A percentile compares a stretch with the other conserved stretches of the same genome.
Evolutionary conservation across 495 filamentous ascomycete genomes (phyloP).

Genomic region (Daldinia caldariorum): DNA sequence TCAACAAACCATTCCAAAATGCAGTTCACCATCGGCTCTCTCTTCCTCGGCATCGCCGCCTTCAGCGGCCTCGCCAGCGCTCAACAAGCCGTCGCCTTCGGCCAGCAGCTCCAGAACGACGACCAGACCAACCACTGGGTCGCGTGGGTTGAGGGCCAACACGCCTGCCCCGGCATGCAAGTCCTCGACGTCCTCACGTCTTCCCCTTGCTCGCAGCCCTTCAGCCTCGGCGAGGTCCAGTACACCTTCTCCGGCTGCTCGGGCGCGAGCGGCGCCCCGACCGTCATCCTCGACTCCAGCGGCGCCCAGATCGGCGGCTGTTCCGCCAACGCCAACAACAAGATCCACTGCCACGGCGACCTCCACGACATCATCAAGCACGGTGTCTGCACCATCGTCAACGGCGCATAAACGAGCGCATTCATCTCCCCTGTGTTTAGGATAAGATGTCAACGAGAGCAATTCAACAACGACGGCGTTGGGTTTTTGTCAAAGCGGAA

Average conservation of each 20-base stretch:
- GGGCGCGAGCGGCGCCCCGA: not conserved
- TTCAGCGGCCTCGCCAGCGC: not conserved
- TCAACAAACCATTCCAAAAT: not conserved
- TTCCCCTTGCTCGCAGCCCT: not conserved
- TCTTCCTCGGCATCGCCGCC: not conserved
- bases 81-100: constrained; percentile 2
- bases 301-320: not conserved
- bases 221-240: constrained; percentile 15
- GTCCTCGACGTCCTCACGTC: constrained; percentile 13
- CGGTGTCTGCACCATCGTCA: not conserved
- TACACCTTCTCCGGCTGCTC: constrained; percentile 17
- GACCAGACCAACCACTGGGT: constrained; percentile 40
- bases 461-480: too few species aligned
- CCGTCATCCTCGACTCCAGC: not conserved
- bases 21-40: not conserved
- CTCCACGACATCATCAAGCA: constrained; percentile 3
- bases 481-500: too few species aligned
- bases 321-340: not conserved
- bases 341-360: not conserved
- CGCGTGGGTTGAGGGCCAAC: constrained; percentile 28
- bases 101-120: constrained; percentile 33
- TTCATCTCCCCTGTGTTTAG: too few species aligned
- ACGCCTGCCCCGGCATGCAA: constrained; percentile 20
- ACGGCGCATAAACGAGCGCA: not conserved
- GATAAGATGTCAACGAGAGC: too few species aligned